These are phyloP conservation scores for Scenedesmus sp. DNA, from an alignment of 163 green algal genomes.

Conservation along the genomic window DNA sequence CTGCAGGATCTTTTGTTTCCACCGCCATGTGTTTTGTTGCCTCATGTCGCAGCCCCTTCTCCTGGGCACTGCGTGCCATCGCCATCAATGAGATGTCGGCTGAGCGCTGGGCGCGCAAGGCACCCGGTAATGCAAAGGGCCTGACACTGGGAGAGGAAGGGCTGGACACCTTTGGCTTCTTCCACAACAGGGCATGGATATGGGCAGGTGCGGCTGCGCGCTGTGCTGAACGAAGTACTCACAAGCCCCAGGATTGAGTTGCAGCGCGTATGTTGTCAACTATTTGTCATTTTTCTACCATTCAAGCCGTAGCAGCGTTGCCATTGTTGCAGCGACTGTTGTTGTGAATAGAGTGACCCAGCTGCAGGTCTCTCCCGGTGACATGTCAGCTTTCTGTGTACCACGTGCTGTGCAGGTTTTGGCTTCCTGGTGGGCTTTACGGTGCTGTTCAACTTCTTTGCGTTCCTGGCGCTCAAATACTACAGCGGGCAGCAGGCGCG, in stretches of 20 bases:
- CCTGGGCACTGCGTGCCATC: conserved; percentile 70
- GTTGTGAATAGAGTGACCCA: neutral
- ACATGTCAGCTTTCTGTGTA: neutral
- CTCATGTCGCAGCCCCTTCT: conserved; percentile 57
- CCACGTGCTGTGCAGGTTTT: neutral
- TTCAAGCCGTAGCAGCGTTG: neutral
- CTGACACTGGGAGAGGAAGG: conserved; percentile 60
- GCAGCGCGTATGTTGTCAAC: neutral
- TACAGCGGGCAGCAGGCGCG: conserved; percentile 33
- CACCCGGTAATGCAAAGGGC: conserved; percentile 3
- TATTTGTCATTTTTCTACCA: neutral
- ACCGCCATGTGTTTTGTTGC: neutral
- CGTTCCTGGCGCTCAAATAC: conserved; percentile 38
- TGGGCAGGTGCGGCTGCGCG: conserved; percentile 53
- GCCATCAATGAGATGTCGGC: conserved; percentile 84
- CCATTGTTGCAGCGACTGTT: neutral
- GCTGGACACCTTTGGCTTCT: conserved; percentile 71
- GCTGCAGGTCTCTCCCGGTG: neutral
- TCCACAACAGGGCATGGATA: conserved; percentile 52
- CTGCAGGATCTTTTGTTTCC: neutral
- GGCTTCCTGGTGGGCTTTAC: conserved; percentile 24
- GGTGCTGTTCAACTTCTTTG: conserved; percentile 13
- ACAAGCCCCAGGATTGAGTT: neutral
- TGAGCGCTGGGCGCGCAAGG: neutral
- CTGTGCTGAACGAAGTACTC: neutral